These are phyloP conservation scores for Lepidium aucheri DNA, from an alignment of 345 rosid species.

Conservation along the genomic window DNA sequence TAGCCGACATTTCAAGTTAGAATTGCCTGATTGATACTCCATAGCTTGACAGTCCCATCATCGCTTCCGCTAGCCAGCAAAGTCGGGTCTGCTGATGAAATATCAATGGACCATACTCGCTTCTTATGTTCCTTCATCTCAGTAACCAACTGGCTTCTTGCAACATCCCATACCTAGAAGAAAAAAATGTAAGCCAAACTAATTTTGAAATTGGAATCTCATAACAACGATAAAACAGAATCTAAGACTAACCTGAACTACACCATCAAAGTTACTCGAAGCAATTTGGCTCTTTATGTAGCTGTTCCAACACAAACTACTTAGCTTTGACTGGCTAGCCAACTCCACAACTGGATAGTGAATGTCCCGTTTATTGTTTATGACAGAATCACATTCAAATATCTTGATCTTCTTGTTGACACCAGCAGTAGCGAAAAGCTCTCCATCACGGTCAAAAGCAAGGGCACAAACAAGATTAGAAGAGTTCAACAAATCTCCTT, in stretches of 20 bases:
- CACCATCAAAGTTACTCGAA: constrained; percentile 97
- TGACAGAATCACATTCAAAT: constrained; percentile 65
- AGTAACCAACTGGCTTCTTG: constrained; percentile 66
- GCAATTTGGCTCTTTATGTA: constrained; percentile 92
- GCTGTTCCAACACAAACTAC: constrained; percentile 87
- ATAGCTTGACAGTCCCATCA: constrained; percentile 90
- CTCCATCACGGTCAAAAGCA: constrained; percentile 86
- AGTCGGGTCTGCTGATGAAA: constrained; percentile 86
- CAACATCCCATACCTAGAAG: constrained; percentile 84
- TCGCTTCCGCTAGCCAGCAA: constrained; percentile 95
- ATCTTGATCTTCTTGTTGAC: constrained; percentile 92
- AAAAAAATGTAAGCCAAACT: neutral
- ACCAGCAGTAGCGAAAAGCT: constrained; percentile 92
- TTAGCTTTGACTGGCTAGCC: constrained; percentile 71
- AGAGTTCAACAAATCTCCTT: constrained; percentile 83
- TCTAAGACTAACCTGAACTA: constrained; percentile 63
- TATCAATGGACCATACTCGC: constrained; percentile 93
- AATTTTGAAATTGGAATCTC: neutral
- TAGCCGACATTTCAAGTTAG: constrained; percentile 83
- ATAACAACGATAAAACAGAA: neutral
- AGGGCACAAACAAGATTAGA: constrained; percentile 87
- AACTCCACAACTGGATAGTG: constrained; percentile 94
- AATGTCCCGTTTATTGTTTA: constrained; percentile 62
- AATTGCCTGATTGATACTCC: constrained; percentile 99
- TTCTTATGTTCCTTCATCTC: constrained; percentile 91